Evolutionary conservation across 2,329 filamentous ascomycete species (phyloP), one percentile per base, ranked within the genome.

Genomic region (Penicillium sp.): DNA sequence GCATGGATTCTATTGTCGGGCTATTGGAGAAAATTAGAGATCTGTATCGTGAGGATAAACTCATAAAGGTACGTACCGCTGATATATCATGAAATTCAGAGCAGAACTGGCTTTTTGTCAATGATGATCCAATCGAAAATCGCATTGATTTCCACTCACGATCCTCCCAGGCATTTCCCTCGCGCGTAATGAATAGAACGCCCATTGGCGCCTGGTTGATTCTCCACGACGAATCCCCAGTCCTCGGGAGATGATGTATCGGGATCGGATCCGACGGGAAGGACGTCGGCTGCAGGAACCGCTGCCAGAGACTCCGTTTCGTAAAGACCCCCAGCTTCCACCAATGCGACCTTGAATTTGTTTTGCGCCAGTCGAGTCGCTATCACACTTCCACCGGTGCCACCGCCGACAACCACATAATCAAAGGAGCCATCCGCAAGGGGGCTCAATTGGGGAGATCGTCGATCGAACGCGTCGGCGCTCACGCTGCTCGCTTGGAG

Each of bases 261-360:
- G 14, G 62, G 60, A 62, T 70, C 56, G 11, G 68, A 67, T 51
- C 67, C 60, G 18, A 64, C 42, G 1, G 54, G 45, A 3, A 65
- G 31, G 0, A 62, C 56, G 49, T 61, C 64, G 1, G 61, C 61
- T 4, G 55, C 60, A 5, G 65, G 64, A 10, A 65, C 44, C 4
- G 45, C 60, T 2, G 60, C 59, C 8, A 63, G 9, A 7, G 62
- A 64, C 21, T 54, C 42, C 1, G 56, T 1, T 36, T 73, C 67
- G n/a, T 72, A 73, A 11, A 58, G 42, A 1, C 52, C 57, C 2
- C 67, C 70, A 2, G 68, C 68, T 44, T 71, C 69, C 3, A 71
- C 51, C 11, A 71, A 47, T 0, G 67, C 68, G 3, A 71, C 68
- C 7, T 50, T 55, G 19, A 63, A 58, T 3, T 46, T 44, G 3